These are phyloP conservation scores for Gillenia trifoliata DNA, from an alignment of 306 rosid genomes.

Conservation along the genomic window DNA sequence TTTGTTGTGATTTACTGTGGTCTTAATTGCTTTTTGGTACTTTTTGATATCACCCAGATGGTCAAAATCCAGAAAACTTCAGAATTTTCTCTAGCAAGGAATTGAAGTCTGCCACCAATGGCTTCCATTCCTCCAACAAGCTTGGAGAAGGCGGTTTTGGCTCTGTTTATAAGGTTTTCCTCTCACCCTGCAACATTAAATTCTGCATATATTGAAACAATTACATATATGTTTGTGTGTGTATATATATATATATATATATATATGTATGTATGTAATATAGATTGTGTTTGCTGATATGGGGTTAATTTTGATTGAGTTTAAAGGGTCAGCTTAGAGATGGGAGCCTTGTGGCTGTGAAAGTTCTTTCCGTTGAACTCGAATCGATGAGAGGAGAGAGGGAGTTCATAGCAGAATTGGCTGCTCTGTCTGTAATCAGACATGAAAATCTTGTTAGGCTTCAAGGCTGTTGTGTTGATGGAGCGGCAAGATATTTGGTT, in stretches of 20 bases:
- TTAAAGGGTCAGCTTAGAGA: conserved; percentile 65
- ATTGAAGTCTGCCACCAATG: conserved; percentile 59
- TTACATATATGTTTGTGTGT: too few species aligned
- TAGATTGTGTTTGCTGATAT: conserved; percentile 2
- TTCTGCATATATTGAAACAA: not conserved
- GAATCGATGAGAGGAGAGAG: conserved; percentile 89
- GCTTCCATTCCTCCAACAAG: conserved; percentile 47
- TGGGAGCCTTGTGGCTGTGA: conserved; percentile 66
- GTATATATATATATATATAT: too few species aligned
- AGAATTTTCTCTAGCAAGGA: conserved; percentile 57
- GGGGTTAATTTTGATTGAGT: conserved; percentile 16
- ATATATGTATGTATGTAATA: not conserved
- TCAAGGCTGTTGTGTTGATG: conserved; percentile 80
- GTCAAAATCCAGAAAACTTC: conserved; percentile 39
- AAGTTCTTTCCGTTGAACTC: conserved; percentile 64
- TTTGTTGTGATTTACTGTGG: not conserved
- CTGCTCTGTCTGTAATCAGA: conserved; percentile 58
- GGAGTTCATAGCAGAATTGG: conserved; percentile 75
- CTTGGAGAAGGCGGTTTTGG: conserved; percentile 92
- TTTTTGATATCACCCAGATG: conserved; percentile 21
- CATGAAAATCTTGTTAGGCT: conserved; percentile 78
- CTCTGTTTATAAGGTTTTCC: conserved; percentile 63
- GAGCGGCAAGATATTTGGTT: conserved; percentile 64
- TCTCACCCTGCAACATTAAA: not conserved
- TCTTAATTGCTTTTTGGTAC: not conserved